Conservation (phyloP, 2,329 filamentous ascomycete genomes). For the Cercospora berteroae region DNA sequence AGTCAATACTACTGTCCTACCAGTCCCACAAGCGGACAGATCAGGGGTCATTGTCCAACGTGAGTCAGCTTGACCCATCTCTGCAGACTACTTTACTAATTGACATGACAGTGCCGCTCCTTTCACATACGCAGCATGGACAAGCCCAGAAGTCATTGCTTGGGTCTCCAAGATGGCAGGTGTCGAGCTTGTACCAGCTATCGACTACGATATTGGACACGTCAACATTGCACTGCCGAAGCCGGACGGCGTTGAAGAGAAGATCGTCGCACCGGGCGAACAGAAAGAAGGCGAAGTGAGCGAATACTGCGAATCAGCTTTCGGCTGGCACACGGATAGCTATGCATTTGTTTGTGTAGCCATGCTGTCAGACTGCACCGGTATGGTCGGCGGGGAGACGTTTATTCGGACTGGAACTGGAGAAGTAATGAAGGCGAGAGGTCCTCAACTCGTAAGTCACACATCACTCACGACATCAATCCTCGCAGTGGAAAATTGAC, state of each 20-base stretch:
- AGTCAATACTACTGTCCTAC: slow-evolving; percentile 49
- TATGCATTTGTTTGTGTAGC: slow-evolving; percentile 69
- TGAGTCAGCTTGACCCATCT: slow-evolving; percentile 47
- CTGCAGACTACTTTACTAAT: slow-evolving; percentile 38
- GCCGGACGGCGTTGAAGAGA: slow-evolving; percentile 37
- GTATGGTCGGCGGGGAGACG: slow-evolving; percentile 65
- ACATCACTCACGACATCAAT: not conserved
- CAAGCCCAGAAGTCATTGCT: slow-evolving; percentile 53
- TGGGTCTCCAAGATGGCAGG: slow-evolving; percentile 58
- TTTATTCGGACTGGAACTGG: slow-evolving; percentile 56
- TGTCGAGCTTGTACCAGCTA: slow-evolving; percentile 56
- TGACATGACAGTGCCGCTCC: slow-evolving; percentile 57
- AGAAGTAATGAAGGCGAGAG: slow-evolving; percentile 57
- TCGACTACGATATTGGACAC: slow-evolving; percentile 59
- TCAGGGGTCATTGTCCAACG: not conserved
- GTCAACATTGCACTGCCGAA: slow-evolving; percentile 55
- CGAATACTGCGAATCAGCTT: slow-evolving; percentile 51
- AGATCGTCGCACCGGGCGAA: slow-evolving; percentile 36
- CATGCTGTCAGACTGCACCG: slow-evolving; percentile 61
- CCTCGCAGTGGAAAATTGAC: not conserved
- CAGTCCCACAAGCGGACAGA: not conserved
- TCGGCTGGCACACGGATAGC: slow-evolving; percentile 60
- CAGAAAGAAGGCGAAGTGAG: slow-evolving; percentile 50
- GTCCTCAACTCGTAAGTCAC: slow-evolving; percentile 41
- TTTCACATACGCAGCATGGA: slow-evolving; percentile 64